These are phyloP conservation scores for Penstemon barbatus DNA, from an alignment of 257 asterid genomes.

Conservation along the genomic window DNA sequence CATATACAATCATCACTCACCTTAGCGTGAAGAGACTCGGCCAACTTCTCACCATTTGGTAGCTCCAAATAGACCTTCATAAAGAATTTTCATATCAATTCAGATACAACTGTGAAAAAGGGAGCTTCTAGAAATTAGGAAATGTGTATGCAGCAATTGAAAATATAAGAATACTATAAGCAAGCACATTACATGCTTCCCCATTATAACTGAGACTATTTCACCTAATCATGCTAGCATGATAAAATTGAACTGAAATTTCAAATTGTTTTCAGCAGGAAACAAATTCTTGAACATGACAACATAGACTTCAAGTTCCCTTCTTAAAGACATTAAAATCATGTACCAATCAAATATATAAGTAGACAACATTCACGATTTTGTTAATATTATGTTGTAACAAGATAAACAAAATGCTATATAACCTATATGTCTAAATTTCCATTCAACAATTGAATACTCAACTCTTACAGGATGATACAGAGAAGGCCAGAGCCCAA, in stretches of 20 bases:
- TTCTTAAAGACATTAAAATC: too few species aligned
- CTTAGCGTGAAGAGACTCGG: constrained; percentile 84
- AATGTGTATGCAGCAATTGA: not conserved
- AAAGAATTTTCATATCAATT: constrained; percentile 26
- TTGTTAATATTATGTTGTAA: too few species aligned
- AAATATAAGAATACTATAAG: not conserved
- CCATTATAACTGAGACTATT: not conserved
- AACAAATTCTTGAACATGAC: too few species aligned
- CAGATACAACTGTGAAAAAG: constrained; percentile 10
- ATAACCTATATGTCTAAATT: not conserved
- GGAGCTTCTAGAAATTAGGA: not conserved
- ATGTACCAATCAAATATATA: too few species aligned
- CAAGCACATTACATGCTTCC: not conserved
- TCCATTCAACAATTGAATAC: not conserved
- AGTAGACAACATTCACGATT: too few species aligned
- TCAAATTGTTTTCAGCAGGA: too few species aligned
- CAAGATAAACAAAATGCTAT: too few species aligned
- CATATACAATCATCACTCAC: constrained; percentile 39
- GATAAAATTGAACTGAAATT: too few species aligned
- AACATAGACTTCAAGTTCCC: too few species aligned
- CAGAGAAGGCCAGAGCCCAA: constrained; percentile 3
- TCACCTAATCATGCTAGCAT: too few species aligned
- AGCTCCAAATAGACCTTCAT: constrained; percentile 91
- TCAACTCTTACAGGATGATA: not conserved
- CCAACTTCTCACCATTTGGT: constrained; percentile 75